Conservation (phyloP, 345 rosid genomes). For the Lumnitzera racemosa region DNA sequence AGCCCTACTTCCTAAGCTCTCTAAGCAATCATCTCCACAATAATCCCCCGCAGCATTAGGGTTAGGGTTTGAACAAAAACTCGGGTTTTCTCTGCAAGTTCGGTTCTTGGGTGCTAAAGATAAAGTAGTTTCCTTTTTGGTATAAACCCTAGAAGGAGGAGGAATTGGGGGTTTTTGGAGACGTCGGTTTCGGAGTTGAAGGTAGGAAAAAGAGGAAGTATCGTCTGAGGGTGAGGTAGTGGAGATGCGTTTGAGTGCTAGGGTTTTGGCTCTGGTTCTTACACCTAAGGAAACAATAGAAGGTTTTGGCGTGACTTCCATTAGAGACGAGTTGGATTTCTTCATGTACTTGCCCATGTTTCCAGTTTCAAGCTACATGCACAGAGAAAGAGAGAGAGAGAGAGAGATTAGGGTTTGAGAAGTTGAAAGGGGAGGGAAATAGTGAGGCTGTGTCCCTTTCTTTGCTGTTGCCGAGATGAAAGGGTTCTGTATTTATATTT, state of each 20-base stretch:
- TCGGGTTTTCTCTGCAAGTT: background rate
- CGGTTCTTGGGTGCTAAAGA: background rate
- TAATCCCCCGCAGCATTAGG: slow-evolving; percentile 5
- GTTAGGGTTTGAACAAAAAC: background rate
- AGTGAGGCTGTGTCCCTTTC: no score
- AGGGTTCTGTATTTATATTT: no score
- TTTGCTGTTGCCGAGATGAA: no score
- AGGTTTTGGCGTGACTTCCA: slow-evolving; percentile 51
- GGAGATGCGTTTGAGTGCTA: slow-evolving; percentile 52
- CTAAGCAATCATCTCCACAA: no score
- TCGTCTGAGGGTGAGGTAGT: slow-evolving; percentile 10
- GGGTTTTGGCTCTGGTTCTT: slow-evolving; percentile 72
- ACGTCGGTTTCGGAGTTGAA: slow-evolving; percentile 93
- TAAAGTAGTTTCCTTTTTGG: no score
- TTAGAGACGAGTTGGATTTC: slow-evolving; percentile 46
- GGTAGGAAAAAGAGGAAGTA: slow-evolving; percentile 32
- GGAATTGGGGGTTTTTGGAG: slow-evolving; percentile 50
- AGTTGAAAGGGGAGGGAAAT: background rate
- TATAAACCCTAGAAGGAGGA: background rate
- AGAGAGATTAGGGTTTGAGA: background rate
- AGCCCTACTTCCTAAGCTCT: background rate
- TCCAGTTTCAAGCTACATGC: slow-evolving; percentile 5
- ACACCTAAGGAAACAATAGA: slow-evolving; percentile 47
- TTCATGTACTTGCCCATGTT: slow-evolving; percentile 78
- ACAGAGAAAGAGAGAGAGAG: background rate